These are phyloP conservation scores for Agapanthus africanus DNA, from an alignment of 106 monocot species.

Conservation along the genomic window DNA sequence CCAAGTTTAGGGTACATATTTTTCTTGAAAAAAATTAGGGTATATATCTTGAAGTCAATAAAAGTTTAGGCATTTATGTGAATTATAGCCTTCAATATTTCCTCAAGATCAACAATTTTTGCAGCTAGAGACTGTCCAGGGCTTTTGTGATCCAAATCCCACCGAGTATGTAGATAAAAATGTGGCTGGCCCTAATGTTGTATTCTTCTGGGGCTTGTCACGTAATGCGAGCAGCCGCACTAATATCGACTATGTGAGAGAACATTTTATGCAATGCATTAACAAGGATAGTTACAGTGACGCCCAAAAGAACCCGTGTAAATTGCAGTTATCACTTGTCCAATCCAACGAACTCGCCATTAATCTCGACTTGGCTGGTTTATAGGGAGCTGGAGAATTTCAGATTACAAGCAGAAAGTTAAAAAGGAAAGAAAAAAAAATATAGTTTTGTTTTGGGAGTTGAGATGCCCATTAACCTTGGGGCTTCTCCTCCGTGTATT, in stretches of 20 bases:
- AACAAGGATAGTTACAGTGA: constrained; percentile 15
- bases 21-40: no score
- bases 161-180: constrained; percentile 37
- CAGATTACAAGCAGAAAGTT: neutral
- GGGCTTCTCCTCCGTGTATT: neutral
- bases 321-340: constrained; percentile 29
- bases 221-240: neutral
- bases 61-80: no score
- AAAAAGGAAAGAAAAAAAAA: neutral
- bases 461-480: neutral
- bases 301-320: constrained; percentile 5
- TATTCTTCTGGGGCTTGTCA: constrained; percentile 49
- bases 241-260: constrained; percentile 11
- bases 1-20: no score
- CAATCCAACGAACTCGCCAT: constrained; percentile 22
- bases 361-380: neutral
- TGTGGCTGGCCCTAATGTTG: constrained; percentile 22
- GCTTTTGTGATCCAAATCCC: constrained; percentile 44
- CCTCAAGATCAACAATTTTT: constrained; percentile 2
- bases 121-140: constrained; percentile 35
- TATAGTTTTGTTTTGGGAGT: neutral
- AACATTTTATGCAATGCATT: constrained; percentile 38
- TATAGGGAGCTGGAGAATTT: neutral
- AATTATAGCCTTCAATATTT: no score
- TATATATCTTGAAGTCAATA: no score